These are phyloP conservation scores for Talaromyces sp. DNA, from an alignment of 2,329 filamentous ascomycete species.

Conservation along the genomic window DNA sequence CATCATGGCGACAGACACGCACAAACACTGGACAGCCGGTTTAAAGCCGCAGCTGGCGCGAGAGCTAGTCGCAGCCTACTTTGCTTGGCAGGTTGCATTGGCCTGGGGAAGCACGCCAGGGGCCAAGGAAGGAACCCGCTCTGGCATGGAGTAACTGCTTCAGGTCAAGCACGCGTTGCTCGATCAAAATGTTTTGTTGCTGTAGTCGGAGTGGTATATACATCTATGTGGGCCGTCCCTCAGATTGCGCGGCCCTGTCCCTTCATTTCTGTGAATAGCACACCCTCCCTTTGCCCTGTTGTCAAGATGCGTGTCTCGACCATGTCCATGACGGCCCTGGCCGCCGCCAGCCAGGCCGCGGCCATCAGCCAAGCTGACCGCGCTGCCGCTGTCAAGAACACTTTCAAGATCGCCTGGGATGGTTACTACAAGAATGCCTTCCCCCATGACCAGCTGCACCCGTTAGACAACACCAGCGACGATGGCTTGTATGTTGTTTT, in stretches of 20 bases:
- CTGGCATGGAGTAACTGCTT: neutral
- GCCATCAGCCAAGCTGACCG: constrained; percentile 24
- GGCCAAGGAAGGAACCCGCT: neutral
- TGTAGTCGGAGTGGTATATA: neutral
- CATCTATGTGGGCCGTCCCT: neutral
- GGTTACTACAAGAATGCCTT: constrained; percentile 71
- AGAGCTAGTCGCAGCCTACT: neutral
- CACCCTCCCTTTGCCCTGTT: neutral
- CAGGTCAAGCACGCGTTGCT: neutral
- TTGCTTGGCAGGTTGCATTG: neutral
- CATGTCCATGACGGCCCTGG: constrained; percentile 12
- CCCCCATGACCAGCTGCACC: constrained; percentile 69
- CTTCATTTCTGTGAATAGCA: constrained; percentile 17
- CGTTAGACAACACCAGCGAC: constrained; percentile 58
- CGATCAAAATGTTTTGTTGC: neutral
- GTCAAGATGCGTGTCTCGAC: constrained; percentile 10
- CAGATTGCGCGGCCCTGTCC: constrained; percentile 22
- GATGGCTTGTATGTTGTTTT: constrained; percentile 60
- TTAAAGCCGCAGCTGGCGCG: neutral
- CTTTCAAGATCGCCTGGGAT: constrained; percentile 66
- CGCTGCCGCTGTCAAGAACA: constrained; percentile 59
- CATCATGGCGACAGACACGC: neutral
- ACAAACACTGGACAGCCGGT: neutral
- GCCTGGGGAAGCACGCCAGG: neutral
- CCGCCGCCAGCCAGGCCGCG: constrained; percentile 19